phyloP scores from a whole-genome alignment of 1,284 basidiomycete genomes.

The Apiotrichum sp. region DNA sequence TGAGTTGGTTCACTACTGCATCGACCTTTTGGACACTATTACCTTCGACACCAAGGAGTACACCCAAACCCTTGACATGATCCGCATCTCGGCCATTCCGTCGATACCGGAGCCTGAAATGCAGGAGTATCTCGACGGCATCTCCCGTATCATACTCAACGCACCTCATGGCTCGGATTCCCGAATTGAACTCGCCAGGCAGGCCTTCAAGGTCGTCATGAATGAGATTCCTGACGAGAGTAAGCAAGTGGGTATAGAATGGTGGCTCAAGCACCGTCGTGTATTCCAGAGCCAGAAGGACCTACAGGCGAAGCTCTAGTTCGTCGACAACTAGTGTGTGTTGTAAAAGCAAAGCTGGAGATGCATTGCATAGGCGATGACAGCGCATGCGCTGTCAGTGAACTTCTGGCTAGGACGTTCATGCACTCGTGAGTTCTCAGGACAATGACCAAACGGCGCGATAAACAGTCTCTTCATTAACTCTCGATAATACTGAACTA shows the following conservation, averaged over 20 bases:
- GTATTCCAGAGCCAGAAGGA: slow-evolving; percentile 10
- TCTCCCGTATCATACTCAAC: slow-evolving; percentile 18
- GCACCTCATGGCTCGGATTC: slow-evolving; percentile 14
- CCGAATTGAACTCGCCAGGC: slow-evolving; percentile 20
- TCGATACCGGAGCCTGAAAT: slow-evolving; percentile 15
- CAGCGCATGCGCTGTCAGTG: no score
- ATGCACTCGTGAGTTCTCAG: no score
- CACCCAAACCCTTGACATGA: slow-evolving; percentile 11
- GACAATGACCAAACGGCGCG: no score
- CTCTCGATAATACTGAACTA: no score
- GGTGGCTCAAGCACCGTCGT: slow-evolving; percentile 32
- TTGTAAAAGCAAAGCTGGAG: no score
- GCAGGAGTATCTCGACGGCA: slow-evolving; percentile 21
- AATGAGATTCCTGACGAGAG: slow-evolving; percentile 28
- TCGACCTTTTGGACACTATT: slow-evolving; percentile 3
- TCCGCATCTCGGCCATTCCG: slow-evolving; percentile 19
- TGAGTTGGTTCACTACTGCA: slow-evolving; percentile 8
- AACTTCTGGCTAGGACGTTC: no score
- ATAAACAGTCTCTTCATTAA: no score
- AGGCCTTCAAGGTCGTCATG: slow-evolving; percentile 29
- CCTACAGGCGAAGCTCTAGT: slow-evolving; percentile 1
- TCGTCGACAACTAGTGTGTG: no score
- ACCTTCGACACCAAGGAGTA: slow-evolving; percentile 11
- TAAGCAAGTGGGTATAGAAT: slow-evolving; percentile 28
- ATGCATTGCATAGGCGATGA: no score